Evolutionary conservation across 371 early-diverging fungal genomes (phyloP), one percentile per base, ranked within the genome.

Genomic region (Lichtheimia ornata): DNA sequence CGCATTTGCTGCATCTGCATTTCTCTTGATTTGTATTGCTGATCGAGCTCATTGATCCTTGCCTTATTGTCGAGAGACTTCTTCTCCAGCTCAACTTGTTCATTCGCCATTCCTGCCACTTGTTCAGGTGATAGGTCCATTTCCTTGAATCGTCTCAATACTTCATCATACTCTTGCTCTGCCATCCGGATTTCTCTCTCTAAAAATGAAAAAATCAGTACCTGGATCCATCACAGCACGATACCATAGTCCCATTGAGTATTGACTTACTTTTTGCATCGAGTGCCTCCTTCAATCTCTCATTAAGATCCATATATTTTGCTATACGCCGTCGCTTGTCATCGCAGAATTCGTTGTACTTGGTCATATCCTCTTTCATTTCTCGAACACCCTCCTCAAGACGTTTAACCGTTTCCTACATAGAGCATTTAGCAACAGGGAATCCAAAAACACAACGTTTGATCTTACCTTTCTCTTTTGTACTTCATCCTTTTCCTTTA

Each of bases 341-440:
- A 11, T 59, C 52, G 28, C 41, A 52, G 53, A 58, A 57, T 20
- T 62, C 63, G 40, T 67, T 65, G 58, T 73, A 68, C 35, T 69
- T 63, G 7, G 63, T 61, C 18, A 65, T 62, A 22, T 74, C 72
- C 1, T 43, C 40, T 47, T 53, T 58, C 44, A 79, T 62, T 2
- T 55, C 57, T 28, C 80, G 63, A 14, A 77, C 73, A 63, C 86
- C 83, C 47, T 73, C 70, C 54, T 87, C 81, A 20, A 86, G 66
- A 13, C 18, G 18, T 17, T 47, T 47, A 0, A 47, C 22, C 17
- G 47, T 18, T 47, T n/a, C 47, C 47, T 47, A 47, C 6, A 35
- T 35, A 0, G 35, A 35, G 35, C 11, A 35, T 11, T 35, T 11
- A 35, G 35, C 11, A 0, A 35, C 2, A 35, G 9, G 11, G 9